phyloP scores from a whole-genome alignment of 2,329 filamentous ascomycete species.

The Colletotrichum aenigma region DNA sequence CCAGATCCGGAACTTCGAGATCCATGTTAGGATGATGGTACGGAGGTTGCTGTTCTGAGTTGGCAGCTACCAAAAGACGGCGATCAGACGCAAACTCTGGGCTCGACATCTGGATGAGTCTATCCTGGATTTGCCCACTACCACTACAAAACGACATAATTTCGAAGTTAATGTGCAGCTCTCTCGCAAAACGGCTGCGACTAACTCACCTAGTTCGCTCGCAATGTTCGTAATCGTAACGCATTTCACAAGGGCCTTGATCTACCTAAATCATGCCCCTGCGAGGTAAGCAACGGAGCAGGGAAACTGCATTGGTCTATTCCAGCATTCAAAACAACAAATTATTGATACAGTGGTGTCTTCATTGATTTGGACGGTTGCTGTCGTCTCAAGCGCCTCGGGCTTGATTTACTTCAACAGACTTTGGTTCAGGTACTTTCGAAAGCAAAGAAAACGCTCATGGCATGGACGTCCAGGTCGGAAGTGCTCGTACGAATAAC shows the following conservation, averaged over 20 bases:
- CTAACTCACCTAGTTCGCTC: rapidly evolving
- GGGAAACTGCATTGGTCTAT: too few species aligned
- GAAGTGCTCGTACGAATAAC: rapidly evolving
- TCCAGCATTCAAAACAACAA: rapidly evolving
- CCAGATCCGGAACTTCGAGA: neutral
- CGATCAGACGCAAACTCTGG: neutral
- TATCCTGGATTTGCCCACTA: rapidly evolving
- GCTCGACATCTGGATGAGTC: neutral
- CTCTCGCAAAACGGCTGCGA: rapidly evolving
- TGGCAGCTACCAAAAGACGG: neutral
- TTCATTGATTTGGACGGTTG: neutral
- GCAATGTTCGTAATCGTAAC: neutral
- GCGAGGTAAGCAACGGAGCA: rapidly evolving
- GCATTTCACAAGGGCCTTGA: neutral
- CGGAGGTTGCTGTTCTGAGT: neutral
- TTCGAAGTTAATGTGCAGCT: neutral
- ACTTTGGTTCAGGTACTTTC: too few species aligned
- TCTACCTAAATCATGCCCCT: too few species aligned
- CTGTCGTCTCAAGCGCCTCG: neutral
- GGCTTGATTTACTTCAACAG: too few species aligned
- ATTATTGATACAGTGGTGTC: rapidly evolving
- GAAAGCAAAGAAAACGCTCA: too few species aligned
- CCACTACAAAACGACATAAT: rapidly evolving
- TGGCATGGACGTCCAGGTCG: too few species aligned
- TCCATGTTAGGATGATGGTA: neutral